phyloP scores from a whole-genome alignment of 2,329 filamentous ascomycete species.

The Monascus ruber region DNA sequence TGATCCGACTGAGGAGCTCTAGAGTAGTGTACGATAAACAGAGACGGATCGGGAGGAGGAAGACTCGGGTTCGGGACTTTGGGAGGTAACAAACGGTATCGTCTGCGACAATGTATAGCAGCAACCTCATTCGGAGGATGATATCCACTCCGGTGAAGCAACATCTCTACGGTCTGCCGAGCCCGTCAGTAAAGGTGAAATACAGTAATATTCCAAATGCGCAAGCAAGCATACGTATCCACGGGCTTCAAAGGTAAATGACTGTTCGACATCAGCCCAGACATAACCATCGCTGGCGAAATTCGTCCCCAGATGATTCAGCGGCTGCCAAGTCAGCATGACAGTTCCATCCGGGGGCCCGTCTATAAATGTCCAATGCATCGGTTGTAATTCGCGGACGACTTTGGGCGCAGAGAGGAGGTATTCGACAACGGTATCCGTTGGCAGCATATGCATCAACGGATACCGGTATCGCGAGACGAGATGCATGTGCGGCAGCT shows the following conservation, averaged over 20 bases:
- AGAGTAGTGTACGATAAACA: conserved; percentile 89
- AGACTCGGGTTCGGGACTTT: conserved; percentile 59
- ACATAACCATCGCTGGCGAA: conserved; percentile 89
- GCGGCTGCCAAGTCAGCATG: conserved; percentile 79
- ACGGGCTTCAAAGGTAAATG: conserved; percentile 60
- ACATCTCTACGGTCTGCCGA: conserved; percentile 71
- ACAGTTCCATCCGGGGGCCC: conserved; percentile 70
- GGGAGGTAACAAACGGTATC: conserved; percentile 70
- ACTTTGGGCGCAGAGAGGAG: conserved; percentile 75
- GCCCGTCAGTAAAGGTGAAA: conserved; percentile 6
- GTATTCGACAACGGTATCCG: conserved; percentile 71
- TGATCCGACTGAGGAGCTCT: conserved; percentile 63
- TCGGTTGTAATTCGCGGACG: conserved; percentile 69
- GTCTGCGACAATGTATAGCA: conserved; percentile 66
- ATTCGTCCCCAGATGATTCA: conserved; percentile 55
- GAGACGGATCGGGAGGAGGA: conserved; percentile 61
- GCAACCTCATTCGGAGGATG: conserved; percentile 59
- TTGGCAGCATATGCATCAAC: conserved; percentile 55
- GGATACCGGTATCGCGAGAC: conserved; percentile 77
- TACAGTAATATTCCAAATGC: conserved; percentile 1
- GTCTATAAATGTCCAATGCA: conserved; percentile 89
- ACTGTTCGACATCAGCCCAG: conserved; percentile 73
- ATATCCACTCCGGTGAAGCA: conserved; percentile 71
- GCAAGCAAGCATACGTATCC: conserved; percentile 46
- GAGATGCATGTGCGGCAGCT: conserved; percentile 85